These are phyloP conservation scores for Vanderwaltozyma tropicalis DNA, from an alignment of 805 yeast genomes.

Conservation along the genomic window DNA sequence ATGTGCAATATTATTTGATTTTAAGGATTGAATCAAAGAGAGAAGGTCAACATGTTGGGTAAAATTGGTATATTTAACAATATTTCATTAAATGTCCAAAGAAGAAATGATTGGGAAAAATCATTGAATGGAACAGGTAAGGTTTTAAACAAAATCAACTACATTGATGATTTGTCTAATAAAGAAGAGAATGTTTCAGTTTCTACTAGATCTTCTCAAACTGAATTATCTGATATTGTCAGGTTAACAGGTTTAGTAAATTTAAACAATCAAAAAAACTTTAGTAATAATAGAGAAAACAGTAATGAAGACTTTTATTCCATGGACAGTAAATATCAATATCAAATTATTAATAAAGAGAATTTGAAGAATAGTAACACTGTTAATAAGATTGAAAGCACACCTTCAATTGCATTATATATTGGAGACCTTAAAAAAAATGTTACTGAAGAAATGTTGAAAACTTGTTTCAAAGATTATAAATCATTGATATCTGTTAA, in stretches of 20 bases:
- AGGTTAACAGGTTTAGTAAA: neutral
- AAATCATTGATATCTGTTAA: constrained; percentile 47
- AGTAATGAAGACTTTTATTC: neutral
- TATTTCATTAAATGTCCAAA: constrained; percentile 11
- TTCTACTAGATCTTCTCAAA: constrained; percentile 10
- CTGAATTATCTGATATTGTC: constrained; percentile 4
- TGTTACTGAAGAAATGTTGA: constrained; percentile 41
- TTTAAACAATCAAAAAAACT: neutral
- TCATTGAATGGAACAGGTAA: too few species aligned
- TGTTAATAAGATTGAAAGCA: neutral
- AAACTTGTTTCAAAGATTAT: constrained; percentile 32
- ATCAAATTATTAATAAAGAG: neutral
- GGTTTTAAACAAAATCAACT: too few species aligned
- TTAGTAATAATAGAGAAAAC: too few species aligned
- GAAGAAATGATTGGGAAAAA: neutral
- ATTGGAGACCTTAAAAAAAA: constrained; percentile 51
- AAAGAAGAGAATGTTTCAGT: constrained; percentile 7
- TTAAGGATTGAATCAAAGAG: too few species aligned
- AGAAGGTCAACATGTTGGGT: neutral
- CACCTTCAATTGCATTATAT: constrained; percentile 32
- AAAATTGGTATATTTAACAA: constrained; percentile 7
- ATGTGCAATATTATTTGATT: too few species aligned
- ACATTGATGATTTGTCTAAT: neutral
- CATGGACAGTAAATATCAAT: too few species aligned
- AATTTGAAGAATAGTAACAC: neutral